Conservation (phyloP, 139 green algal genomes). For the Edaphochlamys debaryana region DNA sequence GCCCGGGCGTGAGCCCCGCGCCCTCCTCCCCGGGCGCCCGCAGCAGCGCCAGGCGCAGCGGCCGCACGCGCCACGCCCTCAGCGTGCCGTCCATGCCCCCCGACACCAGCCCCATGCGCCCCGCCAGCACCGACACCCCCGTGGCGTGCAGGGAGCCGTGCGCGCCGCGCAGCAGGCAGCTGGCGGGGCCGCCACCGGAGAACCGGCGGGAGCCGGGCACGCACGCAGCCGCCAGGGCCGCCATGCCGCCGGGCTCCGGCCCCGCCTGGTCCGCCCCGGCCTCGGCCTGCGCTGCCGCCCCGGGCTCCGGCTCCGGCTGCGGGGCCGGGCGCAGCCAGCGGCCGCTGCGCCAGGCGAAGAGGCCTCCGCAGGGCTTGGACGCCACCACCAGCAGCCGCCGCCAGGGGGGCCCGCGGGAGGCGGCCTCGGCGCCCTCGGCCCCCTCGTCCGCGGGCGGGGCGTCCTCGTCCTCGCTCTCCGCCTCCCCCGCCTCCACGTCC, state of each 20-base stretch:
- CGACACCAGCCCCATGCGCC: slow-evolving; percentile 13
- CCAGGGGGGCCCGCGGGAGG: too few species aligned
- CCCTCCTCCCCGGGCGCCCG: too few species aligned
- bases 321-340: not conserved
- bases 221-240: slow-evolving; percentile 5
- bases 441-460: not conserved
- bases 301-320: too few species aligned
- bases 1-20: not conserved
- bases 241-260: not conserved
- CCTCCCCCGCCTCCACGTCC: not conserved
- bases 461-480: not conserved
- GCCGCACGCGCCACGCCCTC: not conserved
- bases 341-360: slow-evolving; percentile 19
- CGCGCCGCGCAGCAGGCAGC: slow-evolving; percentile 7
- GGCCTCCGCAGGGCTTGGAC: slow-evolving; percentile 12
- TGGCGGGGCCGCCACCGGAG: not conserved
- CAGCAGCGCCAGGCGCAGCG: not conserved
- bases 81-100: slow-evolving; percentile 5
- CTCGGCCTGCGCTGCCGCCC: not conserved
- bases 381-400: slow-evolving; percentile 19
- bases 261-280: not conserved
- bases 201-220: not conserved
- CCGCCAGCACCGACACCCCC: slow-evolving; percentile 14
- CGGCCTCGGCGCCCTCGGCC: not conserved
- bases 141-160: slow-evolving; percentile 12